Evolutionary conservation across 2,329 filamentous ascomycete genomes (phyloP), one percentile per base, ranked within the genome.

Genomic region (Aurifilum marmelostoma): DNA sequence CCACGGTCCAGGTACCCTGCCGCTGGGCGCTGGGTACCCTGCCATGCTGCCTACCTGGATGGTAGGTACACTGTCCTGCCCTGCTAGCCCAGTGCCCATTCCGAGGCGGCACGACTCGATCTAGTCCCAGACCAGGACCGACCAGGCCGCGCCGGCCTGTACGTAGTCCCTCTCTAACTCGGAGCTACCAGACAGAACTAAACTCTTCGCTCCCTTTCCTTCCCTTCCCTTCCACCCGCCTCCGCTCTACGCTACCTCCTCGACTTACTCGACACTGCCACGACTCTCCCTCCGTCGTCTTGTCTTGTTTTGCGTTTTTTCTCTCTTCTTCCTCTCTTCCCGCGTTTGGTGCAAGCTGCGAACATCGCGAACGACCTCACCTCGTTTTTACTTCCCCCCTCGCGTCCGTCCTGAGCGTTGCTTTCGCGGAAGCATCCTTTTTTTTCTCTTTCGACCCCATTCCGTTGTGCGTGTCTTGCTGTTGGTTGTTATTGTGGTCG

Each of bases 341-440:
- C 65, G 58, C 52, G 39, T 66, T 52, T 32, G 29, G 34, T 66
- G 29, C n/a, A 59, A 59, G 34, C 39, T 21, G n/a, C 52, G 50
- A 14, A n/a, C 61, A 65, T 60, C 56, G 68, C 67, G 68, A 67
- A 67, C 65, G 63, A 67, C 58, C 41, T 50, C 50, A 59, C 68
- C 61, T 67, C 68, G 67, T 67, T 64, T n/a, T 66, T n/a, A 27
- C 63, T 62, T 43, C 37, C 64, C 65, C n/a, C 61, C 56, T 56
- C 65, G 65, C 65, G 66, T 60, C 65, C 65, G 68, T 63, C 68
- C 61, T 67, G 68, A 67, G 68, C 68, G 68, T 70, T 70, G 69
- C 67, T 70, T 66, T 56, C 63, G 68, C 47, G 65, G 47, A 66
- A 70, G 69, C 66, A 70, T 70, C 66, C 58, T 70, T 66, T 70